phyloP scores from a whole-genome alignment of 1,284 basidiomycete genomes.

The Trametes sp. region DNA sequence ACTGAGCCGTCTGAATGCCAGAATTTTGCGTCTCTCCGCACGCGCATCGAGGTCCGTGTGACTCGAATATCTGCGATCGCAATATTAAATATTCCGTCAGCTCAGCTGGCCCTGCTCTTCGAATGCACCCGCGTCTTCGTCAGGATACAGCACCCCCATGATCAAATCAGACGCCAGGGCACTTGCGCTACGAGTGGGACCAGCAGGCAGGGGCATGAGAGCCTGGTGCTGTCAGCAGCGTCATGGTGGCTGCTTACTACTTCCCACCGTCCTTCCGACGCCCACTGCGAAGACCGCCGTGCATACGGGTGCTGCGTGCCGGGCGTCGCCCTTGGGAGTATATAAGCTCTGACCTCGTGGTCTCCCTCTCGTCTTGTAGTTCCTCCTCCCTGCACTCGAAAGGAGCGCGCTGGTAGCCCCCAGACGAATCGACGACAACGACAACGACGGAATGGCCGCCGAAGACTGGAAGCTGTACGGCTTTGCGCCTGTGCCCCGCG shows the following conservation, averaged over 20 bases:
- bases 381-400: too few relatives aligned
- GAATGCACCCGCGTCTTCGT: background rate
- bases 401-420: too few relatives aligned
- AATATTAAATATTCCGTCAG: background rate
- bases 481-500: slow-evolving; percentile 56
- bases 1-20: background rate
- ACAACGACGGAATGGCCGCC: slow-evolving; percentile 9
- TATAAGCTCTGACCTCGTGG: background rate
- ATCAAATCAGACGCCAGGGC: background rate
- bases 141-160: background rate
- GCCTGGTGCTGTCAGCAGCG: too few relatives aligned
- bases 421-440: too few relatives aligned
- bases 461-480: slow-evolving; percentile 47
- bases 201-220: background rate
- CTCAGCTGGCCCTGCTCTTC: background rate
- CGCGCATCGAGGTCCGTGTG: background rate
- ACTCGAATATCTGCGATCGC: background rate
- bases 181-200: background rate
- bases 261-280: background rate
- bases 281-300: background rate
- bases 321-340: background rate
- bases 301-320: background rate
- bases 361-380: too few relatives aligned
- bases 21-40: background rate
- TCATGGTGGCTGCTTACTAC: background rate